phyloP scores from a whole-genome alignment of 805 yeast species.

The Jamesozyma jinghongensis region DNA sequence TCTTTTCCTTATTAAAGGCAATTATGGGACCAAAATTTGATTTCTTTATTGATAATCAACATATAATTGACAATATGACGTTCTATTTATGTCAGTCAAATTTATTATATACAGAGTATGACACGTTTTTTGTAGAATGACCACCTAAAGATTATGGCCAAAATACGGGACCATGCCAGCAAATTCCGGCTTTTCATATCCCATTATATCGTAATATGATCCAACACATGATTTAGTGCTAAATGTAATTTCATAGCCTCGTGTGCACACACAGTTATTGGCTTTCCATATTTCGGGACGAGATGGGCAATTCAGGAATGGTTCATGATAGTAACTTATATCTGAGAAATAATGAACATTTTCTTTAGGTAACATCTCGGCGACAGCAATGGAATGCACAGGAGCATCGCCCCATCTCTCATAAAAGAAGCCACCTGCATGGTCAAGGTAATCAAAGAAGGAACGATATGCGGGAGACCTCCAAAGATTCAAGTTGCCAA shows the following conservation, averaged over 20 bases:
- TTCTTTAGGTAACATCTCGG: slow-evolving; percentile 44
- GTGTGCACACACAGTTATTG: slow-evolving; percentile 57
- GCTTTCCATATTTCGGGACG: slow-evolving; percentile 41
- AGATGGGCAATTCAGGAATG: slow-evolving; percentile 54
- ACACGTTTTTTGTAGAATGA: too few species aligned
- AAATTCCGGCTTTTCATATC: slow-evolving; percentile 39
- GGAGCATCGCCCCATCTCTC: slow-evolving; percentile 95
- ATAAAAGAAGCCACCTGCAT: slow-evolving; percentile 66
- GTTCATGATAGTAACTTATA: slow-evolving; percentile 64
- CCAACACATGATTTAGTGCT: slow-evolving; percentile 58
- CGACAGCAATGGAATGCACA: slow-evolving; percentile 49
- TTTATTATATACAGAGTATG: too few species aligned
- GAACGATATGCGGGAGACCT: slow-evolving; percentile 45
- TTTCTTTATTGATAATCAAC: too few species aligned
- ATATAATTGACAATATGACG: too few species aligned
- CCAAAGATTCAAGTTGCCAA: slow-evolving; percentile 63
- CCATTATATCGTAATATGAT: slow-evolving; percentile 43
- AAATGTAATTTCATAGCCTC: slow-evolving; percentile 54
- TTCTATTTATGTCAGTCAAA: too few species aligned
- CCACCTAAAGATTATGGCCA: too few species aligned
- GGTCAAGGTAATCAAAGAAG: slow-evolving; percentile 54
- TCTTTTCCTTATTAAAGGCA: too few species aligned
- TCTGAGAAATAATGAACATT: slow-evolving; percentile 63
- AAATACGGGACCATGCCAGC: slow-evolving; percentile 33
- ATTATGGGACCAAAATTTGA: too few species aligned